Percentiles rank a stretch among this genome's conserved stretches.
phyloP scores from a whole-genome alignment of 2,329 filamentous ascomycete genomes.

The Leptographium flavum region DNA sequence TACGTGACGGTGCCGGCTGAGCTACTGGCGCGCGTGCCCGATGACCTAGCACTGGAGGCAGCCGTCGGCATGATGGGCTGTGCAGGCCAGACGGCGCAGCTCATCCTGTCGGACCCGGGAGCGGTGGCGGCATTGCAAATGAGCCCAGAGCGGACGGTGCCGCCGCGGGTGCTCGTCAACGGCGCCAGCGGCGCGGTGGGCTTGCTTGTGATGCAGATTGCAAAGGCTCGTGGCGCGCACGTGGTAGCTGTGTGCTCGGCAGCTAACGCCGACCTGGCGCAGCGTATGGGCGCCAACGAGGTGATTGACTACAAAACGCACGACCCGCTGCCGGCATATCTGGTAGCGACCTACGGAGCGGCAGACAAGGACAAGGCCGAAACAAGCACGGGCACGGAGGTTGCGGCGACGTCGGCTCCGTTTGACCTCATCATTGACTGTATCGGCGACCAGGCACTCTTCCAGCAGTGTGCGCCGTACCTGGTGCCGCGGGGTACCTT shows the following conservation, averaged over 20 bases:
- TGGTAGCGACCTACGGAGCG: constrained; percentile 16
- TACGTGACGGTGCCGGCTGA: constrained; percentile 20
- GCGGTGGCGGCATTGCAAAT: constrained; percentile 6
- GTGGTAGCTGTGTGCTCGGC: constrained; percentile 34
- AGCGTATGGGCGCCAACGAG: constrained; percentile 31
- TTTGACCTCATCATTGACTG: constrained; percentile 35
- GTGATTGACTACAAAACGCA: constrained; percentile 27
- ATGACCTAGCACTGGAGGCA: constrained; percentile 11
- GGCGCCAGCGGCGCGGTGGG: constrained; percentile 38
- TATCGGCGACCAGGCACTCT: constrained; percentile 32
- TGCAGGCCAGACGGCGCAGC: constrained; percentile 20
- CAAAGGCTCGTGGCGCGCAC: constrained; percentile 24
- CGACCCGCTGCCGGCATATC: constrained; percentile 19
- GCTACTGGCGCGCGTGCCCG: constrained; percentile 16
- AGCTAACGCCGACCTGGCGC: constrained; percentile 30
- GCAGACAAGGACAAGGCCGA: not conserved
- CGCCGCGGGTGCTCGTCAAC: constrained; percentile 30
- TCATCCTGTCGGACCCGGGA: constrained; percentile 14
- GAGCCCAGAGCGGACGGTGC: constrained; percentile 7
- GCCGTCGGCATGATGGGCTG: constrained; percentile 19
- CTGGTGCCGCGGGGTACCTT: constrained; percentile 23
- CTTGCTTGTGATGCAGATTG: constrained; percentile 29
- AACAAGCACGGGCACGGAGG: not conserved
- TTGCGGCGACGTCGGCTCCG: not conserved
- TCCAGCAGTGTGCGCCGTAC: constrained; percentile 22